Evolutionary conservation across 768 basidiomycete genomes (phyloP), one percentile per base, ranked within the genome.

Genomic region (Dendrothele bispora): DNA sequence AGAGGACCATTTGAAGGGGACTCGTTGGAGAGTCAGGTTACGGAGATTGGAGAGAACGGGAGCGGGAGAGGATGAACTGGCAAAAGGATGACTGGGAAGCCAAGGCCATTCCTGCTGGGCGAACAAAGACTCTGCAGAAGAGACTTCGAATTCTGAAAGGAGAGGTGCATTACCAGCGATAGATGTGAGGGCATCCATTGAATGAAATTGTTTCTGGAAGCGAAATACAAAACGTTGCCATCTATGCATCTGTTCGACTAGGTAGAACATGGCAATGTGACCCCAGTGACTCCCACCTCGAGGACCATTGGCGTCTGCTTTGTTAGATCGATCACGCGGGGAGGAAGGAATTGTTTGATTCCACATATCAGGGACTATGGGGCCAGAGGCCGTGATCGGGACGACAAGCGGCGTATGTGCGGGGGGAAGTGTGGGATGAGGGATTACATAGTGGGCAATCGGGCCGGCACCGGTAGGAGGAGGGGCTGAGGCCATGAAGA

Each of bases 201-300:
- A 88, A 15, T 80, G 66, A 63, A 90, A 90, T 27, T 84, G 83
- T 61, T 80, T 84, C 58, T 89, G 86, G 55, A 88, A 91, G 34
- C 84, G 71, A 57, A 91, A 90, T 10, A 90, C 77, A 55, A 91
- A 91, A 20, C 88, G 74, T 59, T 86, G 76, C 88, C 88, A 91
- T 24, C 88, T 78, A 53, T 82, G 81, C 82, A 90, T 90, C 61
- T 89, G 85, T 55, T 87, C 80, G 2, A 84, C 82, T 18, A 91
- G 65, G 60, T 91, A 91, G 61, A 77, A 89, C 37, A 91, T 80
- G 1, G 84, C 85, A 26, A 91, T 85, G 54, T 88, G 82, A 0
- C 87, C 88, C 88, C 88, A 91, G 46, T 87, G 83, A 51, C 79
- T 26, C 18, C 41, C 28, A 20, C 29, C 36, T 26, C 21, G 46